phyloP scores from a whole-genome alignment of 768 basidiomycete species.

The Coprinopsis cinerea region DNA sequence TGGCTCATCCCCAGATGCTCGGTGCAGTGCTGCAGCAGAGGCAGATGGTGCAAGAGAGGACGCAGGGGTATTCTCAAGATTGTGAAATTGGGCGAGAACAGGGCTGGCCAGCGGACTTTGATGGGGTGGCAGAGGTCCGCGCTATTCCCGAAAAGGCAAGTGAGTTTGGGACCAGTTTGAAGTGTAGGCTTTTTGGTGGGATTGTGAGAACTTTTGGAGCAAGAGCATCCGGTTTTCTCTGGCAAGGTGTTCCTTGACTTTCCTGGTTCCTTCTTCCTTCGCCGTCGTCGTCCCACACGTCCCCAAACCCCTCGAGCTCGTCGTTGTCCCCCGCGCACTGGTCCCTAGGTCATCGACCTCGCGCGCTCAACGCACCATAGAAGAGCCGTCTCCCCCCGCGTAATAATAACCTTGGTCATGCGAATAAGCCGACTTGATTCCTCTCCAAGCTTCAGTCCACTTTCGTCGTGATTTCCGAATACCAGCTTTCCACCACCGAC shows the following conservation, averaged over 20 bases:
- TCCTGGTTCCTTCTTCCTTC: neutral
- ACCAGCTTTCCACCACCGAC: neutral
- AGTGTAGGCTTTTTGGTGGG: neutral
- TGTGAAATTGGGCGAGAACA: neutral
- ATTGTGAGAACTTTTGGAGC: constrained; percentile 5
- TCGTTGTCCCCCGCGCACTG: neutral
- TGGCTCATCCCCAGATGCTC: neutral
- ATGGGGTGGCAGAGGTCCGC: constrained; percentile 3
- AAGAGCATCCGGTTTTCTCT: neutral
- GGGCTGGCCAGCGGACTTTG: neutral
- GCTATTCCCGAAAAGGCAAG: neutral
- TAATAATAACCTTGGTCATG: neutral
- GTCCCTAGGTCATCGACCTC: neutral
- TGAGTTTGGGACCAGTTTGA: neutral
- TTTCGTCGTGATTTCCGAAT: neutral
- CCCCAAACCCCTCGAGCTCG: neutral
- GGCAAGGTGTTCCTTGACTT: neutral
- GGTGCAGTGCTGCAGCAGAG: too few relatives aligned
- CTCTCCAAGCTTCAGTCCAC: neutral
- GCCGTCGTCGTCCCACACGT: constrained; percentile 4
- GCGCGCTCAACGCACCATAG: neutral
- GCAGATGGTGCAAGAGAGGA: too few relatives aligned
- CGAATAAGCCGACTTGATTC: neutral
- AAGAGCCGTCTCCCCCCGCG: neutral
- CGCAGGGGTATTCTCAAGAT: too few relatives aligned